A percentile compares a stretch with the other conserved stretches of the same genome.
These are phyloP conservation scores for Acanthamoeba quina DNA, from an alignment of 208 protist species.

Conservation along the genomic window DNA sequence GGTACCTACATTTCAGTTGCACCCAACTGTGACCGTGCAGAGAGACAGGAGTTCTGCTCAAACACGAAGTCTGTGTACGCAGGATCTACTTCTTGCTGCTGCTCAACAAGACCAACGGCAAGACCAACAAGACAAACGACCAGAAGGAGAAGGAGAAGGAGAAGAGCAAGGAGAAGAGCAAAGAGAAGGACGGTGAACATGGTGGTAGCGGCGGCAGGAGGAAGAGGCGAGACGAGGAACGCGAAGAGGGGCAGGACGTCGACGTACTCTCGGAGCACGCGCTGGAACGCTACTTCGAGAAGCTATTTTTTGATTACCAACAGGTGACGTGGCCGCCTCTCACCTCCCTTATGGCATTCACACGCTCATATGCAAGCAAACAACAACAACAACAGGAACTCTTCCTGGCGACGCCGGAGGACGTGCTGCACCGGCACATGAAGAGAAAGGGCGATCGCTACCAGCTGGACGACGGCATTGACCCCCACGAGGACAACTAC, in stretches of 20 bases:
- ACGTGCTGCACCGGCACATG: slow-evolving; percentile 15
- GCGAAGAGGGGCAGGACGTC: background rate
- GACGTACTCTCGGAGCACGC: slow-evolving; percentile 14
- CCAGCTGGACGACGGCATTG: slow-evolving; percentile 18
- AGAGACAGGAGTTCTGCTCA: background rate
- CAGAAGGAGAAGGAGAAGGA: background rate
- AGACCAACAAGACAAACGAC: background rate
- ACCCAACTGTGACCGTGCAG: background rate
- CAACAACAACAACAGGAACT: background rate
- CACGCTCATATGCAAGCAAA: background rate
- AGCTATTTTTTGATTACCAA: slow-evolving; percentile 13
- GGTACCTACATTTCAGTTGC: background rate
- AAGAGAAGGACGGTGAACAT: background rate
- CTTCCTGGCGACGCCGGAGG: background rate
- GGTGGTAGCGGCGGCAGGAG: background rate
- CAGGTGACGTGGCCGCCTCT: background rate
- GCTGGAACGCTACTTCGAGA: slow-evolving; percentile 25
- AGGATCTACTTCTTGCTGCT: slow-evolving; percentile 33
- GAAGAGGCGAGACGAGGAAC: background rate
- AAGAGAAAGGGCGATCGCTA: slow-evolving; percentile 2
- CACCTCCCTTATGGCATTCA: background rate
- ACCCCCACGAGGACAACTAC: slow-evolving; percentile 39
- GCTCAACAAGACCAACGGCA: slow-evolving; percentile 48
- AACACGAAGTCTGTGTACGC: background rate
- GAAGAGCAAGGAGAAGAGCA: slow-evolving; percentile 17